A percentile compares a stretch with the other conserved stretches of the same genome.
Evolutionary conservation across 192 early-diverging fungal genomes (phyloP).

Genomic region (Piromyces finnis): DNA sequence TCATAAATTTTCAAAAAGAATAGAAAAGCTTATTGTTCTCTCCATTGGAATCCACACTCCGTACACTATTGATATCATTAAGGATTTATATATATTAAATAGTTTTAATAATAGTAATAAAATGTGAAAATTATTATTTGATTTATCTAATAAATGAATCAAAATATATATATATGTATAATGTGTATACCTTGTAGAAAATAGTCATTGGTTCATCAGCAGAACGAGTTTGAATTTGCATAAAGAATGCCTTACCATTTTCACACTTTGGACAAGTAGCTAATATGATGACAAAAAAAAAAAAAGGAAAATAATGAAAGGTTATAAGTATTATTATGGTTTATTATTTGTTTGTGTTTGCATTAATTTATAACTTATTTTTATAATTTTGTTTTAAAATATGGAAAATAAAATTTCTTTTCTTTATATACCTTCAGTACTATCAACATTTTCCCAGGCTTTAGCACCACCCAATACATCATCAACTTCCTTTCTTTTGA

Average conservation of each 20-base stretch:
- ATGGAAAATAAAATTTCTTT: too few species aligned
- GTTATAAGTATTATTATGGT: too few species aligned
- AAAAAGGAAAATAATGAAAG: too few species aligned
- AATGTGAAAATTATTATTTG: too few species aligned
- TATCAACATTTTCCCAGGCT: conserved; percentile 72
- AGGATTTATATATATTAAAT: too few species aligned
- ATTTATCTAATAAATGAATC: not conserved
- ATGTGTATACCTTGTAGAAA: conserved; percentile 44
- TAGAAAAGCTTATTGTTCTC: not conserved
- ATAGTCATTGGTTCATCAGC: conserved; percentile 90
- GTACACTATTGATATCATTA: too few species aligned
- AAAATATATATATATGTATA: not conserved
- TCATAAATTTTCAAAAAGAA: too few species aligned
- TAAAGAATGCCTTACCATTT: conserved; percentile 54
- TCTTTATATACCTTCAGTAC: conserved; percentile 25
- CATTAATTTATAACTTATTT: too few species aligned
- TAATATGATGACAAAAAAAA: not conserved
- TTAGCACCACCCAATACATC: conserved; percentile 83
- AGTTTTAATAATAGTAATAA: too few species aligned
- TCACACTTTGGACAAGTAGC: conserved; percentile 26
- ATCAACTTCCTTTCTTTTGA: conserved; percentile 72
- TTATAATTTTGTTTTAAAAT: too few species aligned
- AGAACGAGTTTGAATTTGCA: conserved; percentile 82
- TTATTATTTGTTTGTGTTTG: too few species aligned
- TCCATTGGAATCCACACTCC: not conserved